Evolutionary conservation across 495 filamentous ascomycete genomes (phyloP).

Genomic region (Sordaria brevicollis): DNA sequence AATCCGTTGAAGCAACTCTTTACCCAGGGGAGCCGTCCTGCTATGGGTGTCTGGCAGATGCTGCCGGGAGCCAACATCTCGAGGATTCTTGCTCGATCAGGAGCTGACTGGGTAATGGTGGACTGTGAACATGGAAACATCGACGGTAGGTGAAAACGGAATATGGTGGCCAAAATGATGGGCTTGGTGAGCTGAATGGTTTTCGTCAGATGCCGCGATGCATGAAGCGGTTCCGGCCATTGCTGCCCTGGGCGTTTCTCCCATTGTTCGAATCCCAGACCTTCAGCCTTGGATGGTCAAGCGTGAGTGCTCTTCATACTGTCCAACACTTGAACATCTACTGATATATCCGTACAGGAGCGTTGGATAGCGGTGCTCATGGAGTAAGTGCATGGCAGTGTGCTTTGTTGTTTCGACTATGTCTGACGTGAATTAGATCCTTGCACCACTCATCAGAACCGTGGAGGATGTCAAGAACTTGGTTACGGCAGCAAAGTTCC

Average conservation of each 20-base stretch:
- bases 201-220: conserved; percentile 56
- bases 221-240: conserved; percentile 72
- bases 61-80: conserved; percentile 63
- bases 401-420: neutral
- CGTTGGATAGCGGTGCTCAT: conserved; percentile 58
- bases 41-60: conserved; percentile 66
- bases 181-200: conserved; percentile 2
- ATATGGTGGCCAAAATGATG: neutral
- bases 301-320: conserved; percentile 34
- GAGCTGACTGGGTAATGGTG: conserved; percentile 65
- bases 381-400: conserved; percentile 31
- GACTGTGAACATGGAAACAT: conserved; percentile 76
- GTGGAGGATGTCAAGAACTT: conserved; percentile 51
- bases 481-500: conserved; percentile 55
- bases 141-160: conserved; percentile 39
- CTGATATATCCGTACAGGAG: conserved; percentile 31
- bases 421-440: conserved; percentile 29
- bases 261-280: conserved; percentile 57
- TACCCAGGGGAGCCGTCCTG: conserved; percentile 40
- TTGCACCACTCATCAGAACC: conserved; percentile 56
- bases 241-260: conserved; percentile 53
- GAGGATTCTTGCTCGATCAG: conserved; percentile 54
- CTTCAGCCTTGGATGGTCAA: conserved; percentile 62
- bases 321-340: neutral
- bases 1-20: conserved; percentile 55